Evolutionary conservation across 164 flowering plant genomes (phyloP).

Genomic region (Malania oleifera): DNA sequence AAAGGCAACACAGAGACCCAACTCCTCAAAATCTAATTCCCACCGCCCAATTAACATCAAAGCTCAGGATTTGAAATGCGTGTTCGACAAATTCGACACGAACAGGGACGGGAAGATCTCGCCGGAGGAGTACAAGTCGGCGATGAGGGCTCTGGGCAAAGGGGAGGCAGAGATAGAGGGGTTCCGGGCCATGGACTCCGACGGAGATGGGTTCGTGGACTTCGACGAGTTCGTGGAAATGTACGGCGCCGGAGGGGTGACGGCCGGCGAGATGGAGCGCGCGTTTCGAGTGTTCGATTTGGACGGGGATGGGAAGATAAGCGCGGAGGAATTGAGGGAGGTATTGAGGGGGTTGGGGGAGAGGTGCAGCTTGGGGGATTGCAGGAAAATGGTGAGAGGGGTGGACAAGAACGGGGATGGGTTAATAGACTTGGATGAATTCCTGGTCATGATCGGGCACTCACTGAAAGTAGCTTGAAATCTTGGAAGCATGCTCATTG

Average conservation of each 20-base stretch:
- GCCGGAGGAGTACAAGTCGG: slow-evolving; percentile 25
- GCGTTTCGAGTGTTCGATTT: slow-evolving; percentile 32
- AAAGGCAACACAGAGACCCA: no score
- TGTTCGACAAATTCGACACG: slow-evolving; percentile 35
- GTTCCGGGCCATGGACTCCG: slow-evolving; percentile 23
- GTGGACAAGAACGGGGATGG: slow-evolving; percentile 39
- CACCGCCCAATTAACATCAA: no score
- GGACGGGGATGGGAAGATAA: slow-evolving; percentile 31
- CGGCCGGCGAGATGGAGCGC: slow-evolving; percentile 16
- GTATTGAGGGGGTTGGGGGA: slow-evolving; percentile 34
- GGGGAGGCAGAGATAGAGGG: slow-evolving; percentile 8
- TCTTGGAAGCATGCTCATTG: no score
- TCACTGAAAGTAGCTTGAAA: no score
- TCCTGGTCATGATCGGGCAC: slow-evolving; percentile 32
- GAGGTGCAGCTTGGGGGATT: slow-evolving; percentile 22
- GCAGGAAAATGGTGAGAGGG: slow-evolving; percentile 28
- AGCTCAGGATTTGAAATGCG: slow-evolving; percentile 30
- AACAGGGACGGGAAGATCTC: slow-evolving; percentile 39
- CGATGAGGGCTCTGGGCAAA: slow-evolving; percentile 12
- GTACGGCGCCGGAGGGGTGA: slow-evolving; percentile 16
- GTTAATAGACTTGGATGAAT: slow-evolving; percentile 24
- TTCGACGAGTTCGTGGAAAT: slow-evolving; percentile 30
- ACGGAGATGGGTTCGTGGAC: slow-evolving; percentile 33
- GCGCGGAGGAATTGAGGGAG: slow-evolving; percentile 35
- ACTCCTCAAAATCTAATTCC: no score